Evolutionary conservation across 2,329 filamentous ascomycete genomes (phyloP).

Genomic region (Davidsoniella virescens): DNA sequence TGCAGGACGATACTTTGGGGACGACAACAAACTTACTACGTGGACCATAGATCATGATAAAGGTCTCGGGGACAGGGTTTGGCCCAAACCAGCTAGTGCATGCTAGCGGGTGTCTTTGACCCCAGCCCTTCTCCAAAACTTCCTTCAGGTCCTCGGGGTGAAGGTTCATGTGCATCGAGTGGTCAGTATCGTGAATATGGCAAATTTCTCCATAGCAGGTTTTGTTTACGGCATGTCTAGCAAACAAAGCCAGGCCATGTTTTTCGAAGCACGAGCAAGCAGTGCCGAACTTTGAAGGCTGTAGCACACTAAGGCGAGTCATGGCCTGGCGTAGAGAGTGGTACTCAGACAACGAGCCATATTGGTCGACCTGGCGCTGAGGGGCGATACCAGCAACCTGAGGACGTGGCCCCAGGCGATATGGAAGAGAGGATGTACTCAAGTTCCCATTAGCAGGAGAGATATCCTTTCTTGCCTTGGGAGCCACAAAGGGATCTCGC

Average conservation of each 20-base stretch:
- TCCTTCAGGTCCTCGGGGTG: constrained; percentile 62
- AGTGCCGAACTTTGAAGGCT: constrained; percentile 35
- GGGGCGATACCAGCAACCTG: constrained; percentile 61
- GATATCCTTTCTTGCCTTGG: constrained; percentile 22
- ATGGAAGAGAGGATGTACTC: constrained; percentile 40
- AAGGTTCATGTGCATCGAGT: constrained; percentile 63
- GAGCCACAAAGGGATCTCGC: constrained; percentile 51
- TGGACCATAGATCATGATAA: constrained; percentile 72
- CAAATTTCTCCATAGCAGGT: constrained; percentile 69
- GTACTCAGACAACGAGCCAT: constrained; percentile 37
- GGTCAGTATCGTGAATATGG: constrained; percentile 63
- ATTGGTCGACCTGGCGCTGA: constrained; percentile 62
- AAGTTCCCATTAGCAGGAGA: constrained; percentile 21
- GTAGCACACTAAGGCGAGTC: constrained; percentile 29
- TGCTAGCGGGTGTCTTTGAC: constrained; percentile 52
- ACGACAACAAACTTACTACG: constrained; percentile 26
- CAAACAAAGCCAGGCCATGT: constrained; percentile 62
- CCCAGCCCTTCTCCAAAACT: constrained; percentile 64
- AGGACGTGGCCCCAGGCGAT: constrained; percentile 47
- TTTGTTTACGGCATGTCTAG: constrained; percentile 45
- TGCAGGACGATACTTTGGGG: no score
- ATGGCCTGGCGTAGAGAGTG: constrained; percentile 37
- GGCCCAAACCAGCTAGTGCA: constrained; percentile 44
- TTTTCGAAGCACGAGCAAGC: constrained; percentile 68
- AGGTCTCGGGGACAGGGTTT: constrained; percentile 55